Conservation (phyloP, 495 filamentous ascomycete species). For the Penicilliopsis zonata region DNA sequence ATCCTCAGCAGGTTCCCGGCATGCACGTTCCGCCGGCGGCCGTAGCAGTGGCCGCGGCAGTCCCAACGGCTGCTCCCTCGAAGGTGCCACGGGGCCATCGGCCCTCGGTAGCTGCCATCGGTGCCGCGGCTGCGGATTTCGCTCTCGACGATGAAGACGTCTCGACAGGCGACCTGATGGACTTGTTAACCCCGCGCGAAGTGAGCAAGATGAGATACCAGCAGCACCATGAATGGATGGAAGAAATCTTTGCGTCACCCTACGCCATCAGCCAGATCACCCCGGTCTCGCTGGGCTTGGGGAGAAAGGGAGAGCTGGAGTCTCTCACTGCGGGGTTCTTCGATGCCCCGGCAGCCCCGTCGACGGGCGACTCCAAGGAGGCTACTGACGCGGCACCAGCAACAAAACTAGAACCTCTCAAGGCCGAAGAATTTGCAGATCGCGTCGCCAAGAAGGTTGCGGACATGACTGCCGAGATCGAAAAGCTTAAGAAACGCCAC, state of each 20-base stretch:
- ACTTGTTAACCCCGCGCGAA: conserved; percentile 76
- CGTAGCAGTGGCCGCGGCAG: conserved; percentile 15
- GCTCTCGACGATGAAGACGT: conserved; percentile 79
- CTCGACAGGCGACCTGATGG: conserved; percentile 73
- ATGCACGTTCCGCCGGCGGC: no score
- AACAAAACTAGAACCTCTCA: conserved; percentile 49
- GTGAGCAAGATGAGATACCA: conserved; percentile 73
- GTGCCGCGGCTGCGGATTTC: conserved; percentile 34
- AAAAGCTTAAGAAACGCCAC: conserved; percentile 69
- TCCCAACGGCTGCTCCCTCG: conserved; percentile 13
- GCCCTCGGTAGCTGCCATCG: conserved; percentile 21
- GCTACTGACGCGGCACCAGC: conserved; percentile 36
- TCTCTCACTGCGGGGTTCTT: conserved; percentile 69
- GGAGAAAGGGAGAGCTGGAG: conserved; percentile 75
- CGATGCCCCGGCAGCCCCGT: conserved; percentile 39
- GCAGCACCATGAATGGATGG: conserved; percentile 98
- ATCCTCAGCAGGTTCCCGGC: conserved; percentile 20
- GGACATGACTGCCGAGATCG: conserved; percentile 64
- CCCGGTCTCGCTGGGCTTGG: conserved; percentile 78
- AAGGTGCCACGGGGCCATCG: conserved; percentile 30
- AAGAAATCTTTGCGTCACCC: conserved; percentile 84
- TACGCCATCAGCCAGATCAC: conserved; percentile 72
- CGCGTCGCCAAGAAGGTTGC: conserved; percentile 53
- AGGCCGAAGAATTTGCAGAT: conserved; percentile 67
- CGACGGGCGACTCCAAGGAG: conserved; percentile 21